Evolutionary conservation across 2,329 filamentous ascomycete species (phyloP), one percentile per base, ranked within the genome.

Genomic region (Pseudocercospora vitis): DNA sequence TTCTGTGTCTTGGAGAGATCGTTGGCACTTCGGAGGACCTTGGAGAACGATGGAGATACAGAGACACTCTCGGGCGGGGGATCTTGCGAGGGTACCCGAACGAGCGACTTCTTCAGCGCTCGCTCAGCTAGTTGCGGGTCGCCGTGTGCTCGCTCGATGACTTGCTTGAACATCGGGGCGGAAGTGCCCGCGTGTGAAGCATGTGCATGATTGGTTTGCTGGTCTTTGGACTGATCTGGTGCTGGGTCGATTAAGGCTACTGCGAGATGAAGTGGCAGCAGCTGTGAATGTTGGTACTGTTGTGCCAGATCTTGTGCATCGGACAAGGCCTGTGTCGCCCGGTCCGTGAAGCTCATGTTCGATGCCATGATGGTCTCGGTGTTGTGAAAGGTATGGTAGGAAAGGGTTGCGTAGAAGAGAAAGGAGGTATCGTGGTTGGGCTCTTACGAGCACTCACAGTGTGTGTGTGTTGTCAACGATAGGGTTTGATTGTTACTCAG

Each of bases 1-100:
- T 96, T 97, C 67, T 99, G 94, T n/a, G 91, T 91, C 76, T 95
- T 96, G 65, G 95, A 92, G 50, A 99, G 74, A 26, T 97, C 91
- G 71, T 88, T 85, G 2, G 94, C 91, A 63, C 89, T 84, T 63
- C 91, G 83, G 48, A 99, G 79, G 53, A 96, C 82, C 63, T 87
- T 89, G 58, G 86, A 84, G 73, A 97, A 91, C 7, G 84, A 79
- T 1, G 91, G 90, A 8, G 91, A 86, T 65, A 95, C 84, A 50
- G 88, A 85, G 52, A 95, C 86, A 63, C 87, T 84, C 69, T 97
- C 92, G 56, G 94, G 94, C 9, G 94, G 91, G 11, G 94, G 94
- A 64, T 96, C 90, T 76, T 99, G 94, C 68, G 89, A 95, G 3
- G 94, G 92, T 65, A 96, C 78, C 52, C 94, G 87, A 55, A 97